Evolutionary conservation across 441 rosid genomes (phyloP), one percentile per base, ranked within the genome.

Genomic region (Gossypium lobatum): DNA sequence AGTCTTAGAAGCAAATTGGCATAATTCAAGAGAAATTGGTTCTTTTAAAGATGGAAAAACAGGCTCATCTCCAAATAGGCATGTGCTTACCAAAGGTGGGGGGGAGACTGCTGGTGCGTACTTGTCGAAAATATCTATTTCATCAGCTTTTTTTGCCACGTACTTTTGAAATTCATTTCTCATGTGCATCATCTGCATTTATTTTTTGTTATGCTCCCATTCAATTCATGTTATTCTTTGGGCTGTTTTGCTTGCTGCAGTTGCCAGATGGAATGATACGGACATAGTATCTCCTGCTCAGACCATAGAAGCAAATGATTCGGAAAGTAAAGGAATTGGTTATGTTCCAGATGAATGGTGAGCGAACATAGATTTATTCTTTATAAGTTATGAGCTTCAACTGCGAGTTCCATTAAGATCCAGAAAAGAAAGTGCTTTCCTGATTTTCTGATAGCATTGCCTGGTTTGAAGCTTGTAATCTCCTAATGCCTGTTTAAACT

Each of bases 341-440:
- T 85, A 92, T 71, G 86, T 96, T 71, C 86, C 81, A 5, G 93
- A 93, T 85, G 97, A 91, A 78, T 96, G 98, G 99, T 96, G 80
- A 89, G 94, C 81, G 73, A 20, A 46, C 17, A 53, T 28, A 10
- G 16, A 28, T 52, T 11, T 45, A 64, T 67, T 14, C 26, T 16
- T 8, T 23, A 13, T 34, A n/a, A 4, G 3, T 54, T 25, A 64
- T 13, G n/a, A 28, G 57, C n/a, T 45, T 61, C 31, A 50, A 16
- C 11, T 57, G 18, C 8, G 6, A 23, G n/a, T 53, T 45, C 53
- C 62, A 7, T 23, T 60, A 37, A 28, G 39, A 50, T 23, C 16
- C 50, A 8, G 18, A 20, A 58, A 14, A 59, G 37, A 16, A 71
- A 9, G n/a, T 9, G 26, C 25, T 28, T 20, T 60, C 18, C n/a